Base-by-base conservation (phyloP, 2,329 filamentous ascomycete species). In the Fusarium sp. region DNA sequence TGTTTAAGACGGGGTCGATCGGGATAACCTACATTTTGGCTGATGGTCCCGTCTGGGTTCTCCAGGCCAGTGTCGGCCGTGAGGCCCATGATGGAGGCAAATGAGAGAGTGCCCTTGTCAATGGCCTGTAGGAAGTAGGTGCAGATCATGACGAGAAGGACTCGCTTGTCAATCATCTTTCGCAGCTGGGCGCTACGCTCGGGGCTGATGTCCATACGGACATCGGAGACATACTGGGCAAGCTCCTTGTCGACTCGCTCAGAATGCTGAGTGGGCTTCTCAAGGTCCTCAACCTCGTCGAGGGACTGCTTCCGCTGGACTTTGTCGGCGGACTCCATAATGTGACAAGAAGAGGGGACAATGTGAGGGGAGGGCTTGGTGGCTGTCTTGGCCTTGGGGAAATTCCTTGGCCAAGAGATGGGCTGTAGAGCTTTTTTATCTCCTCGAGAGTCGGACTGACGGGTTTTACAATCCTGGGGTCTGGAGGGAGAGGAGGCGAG, bases 121-220 rank as follows among this genome's bases (percentile, higher is more conserved):
- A 93, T 86, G 54, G 90, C 88, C 78, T 93, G 93, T 24, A 94
- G 82, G 78, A 95, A 94, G 82, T 95, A 94, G 0, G 92, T 94
- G 57, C 88, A 81, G 67, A 95, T 88, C 93, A 95, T 95, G 80
- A 95, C 86, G 3, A 87, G 82, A 50, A 95, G 83, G 3, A 95
- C 88, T 35, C 92, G 88, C 71, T 85, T 87, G 81, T 95, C 92
- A 74, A 95, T 93, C 84, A 91, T 84, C 61, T 82, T 87, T 72
- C 89, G 90, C 62, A 95, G 85, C 33, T 92, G 85, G 43, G 82
- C 86, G 81, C 90, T 91, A 64, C 92, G 90, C 67, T 88, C 90
- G 1, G 86, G 83, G 5, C 87, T 85, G 77, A 95, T 90, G 2
- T 88, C 83, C 59, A 94, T 83, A 7, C 84, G 84, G 20, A 80